A percentile compares a stretch with the other conserved stretches of the same genome.
Conservation (phyloP, 2,329 filamentous ascomycete species). For the Endocalyx cinctus region DNA sequence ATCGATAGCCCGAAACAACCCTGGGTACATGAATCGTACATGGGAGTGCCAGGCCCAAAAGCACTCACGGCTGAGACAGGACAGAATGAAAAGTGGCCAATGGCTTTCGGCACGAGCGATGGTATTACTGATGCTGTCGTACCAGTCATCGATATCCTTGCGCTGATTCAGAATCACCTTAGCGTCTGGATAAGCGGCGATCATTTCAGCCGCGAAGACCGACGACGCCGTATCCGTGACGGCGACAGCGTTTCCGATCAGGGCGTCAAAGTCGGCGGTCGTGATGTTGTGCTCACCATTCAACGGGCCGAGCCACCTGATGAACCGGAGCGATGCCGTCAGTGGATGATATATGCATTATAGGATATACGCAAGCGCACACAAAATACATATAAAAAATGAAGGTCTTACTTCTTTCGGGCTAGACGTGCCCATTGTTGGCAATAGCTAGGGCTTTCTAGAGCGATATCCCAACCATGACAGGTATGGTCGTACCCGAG, state of each 20-base stretch:
- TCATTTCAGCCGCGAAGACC: conserved; percentile 38
- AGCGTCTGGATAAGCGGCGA: conserved; percentile 20
- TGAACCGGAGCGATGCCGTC: too few species aligned
- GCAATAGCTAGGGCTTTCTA: conserved; percentile 19
- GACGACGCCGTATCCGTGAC: conserved; percentile 37
- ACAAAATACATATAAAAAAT: not conserved
- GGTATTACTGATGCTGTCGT: not conserved
- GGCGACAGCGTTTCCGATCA: conserved; percentile 26
- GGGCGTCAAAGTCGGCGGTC: conserved; percentile 20
- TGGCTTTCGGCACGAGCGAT: not conserved
- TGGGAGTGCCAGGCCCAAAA: conserved; percentile 30
- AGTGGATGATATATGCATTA: too few species aligned
- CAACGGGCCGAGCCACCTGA: not conserved
- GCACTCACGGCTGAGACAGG: conserved; percentile 21
- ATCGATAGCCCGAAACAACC: conserved; percentile 13
- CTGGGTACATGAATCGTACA: conserved; percentile 23
- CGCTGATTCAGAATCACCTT: conserved; percentile 40
- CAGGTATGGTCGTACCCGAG: conserved; percentile 8
- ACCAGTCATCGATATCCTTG: conserved; percentile 14
- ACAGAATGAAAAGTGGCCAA: conserved; percentile 25
- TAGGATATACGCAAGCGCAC: too few species aligned
- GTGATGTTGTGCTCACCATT: conserved; percentile 6
- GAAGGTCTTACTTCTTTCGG: conserved; percentile 18
- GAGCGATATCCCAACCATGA: conserved; percentile 31
- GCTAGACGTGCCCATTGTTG: conserved; percentile 19